Evolutionary conservation across 176 grass and related monocot species (phyloP).

Genomic region (Zizania latifolia): DNA sequence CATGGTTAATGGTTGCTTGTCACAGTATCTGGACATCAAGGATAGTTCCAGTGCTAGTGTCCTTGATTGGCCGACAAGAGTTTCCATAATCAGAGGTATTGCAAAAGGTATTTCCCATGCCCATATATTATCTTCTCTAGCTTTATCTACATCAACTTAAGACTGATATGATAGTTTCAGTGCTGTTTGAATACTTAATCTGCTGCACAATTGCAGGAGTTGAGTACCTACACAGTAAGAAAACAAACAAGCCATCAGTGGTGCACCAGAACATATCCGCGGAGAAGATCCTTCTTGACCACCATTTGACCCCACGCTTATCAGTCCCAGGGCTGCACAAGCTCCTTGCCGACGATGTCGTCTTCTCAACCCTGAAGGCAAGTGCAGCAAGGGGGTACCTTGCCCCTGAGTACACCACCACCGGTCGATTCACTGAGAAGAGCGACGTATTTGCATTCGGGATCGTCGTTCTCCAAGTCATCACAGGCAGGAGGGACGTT

Average conservation of each 20-base stretch:
- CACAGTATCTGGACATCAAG: conserved; percentile 54
- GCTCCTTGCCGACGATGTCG: conserved; percentile 72
- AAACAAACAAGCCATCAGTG: conserved; percentile 58
- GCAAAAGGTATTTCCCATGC: conserved; percentile 55
- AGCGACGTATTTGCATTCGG: conserved; percentile 89
- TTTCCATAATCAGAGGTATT: conserved; percentile 80
- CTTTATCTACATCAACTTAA: neutral
- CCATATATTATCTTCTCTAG: neutral
- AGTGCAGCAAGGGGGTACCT: conserved; percentile 94
- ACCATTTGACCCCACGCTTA: conserved; percentile 52
- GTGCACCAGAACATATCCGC: conserved; percentile 93
- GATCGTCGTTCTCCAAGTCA: conserved; percentile 66
- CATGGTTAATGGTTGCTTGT: conserved; percentile 65
- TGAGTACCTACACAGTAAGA: conserved; percentile 74
- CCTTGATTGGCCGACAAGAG: conserved; percentile 83
- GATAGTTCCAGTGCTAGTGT: conserved; percentile 25
- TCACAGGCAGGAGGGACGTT: conserved; percentile 57
- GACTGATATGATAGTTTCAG: neutral
- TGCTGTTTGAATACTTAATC: neutral
- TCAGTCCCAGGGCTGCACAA: conserved; percentile 76
- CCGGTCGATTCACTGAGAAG: conserved; percentile 85
- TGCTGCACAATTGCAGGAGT: conserved; percentile 44
- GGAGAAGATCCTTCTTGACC: conserved; percentile 72
- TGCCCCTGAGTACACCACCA: conserved; percentile 64
- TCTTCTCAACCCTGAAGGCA: conserved; percentile 84